phyloP scores from a whole-genome alignment of 1,284 basidiomycete genomes.

The Ganoderma meredithae region DNA sequence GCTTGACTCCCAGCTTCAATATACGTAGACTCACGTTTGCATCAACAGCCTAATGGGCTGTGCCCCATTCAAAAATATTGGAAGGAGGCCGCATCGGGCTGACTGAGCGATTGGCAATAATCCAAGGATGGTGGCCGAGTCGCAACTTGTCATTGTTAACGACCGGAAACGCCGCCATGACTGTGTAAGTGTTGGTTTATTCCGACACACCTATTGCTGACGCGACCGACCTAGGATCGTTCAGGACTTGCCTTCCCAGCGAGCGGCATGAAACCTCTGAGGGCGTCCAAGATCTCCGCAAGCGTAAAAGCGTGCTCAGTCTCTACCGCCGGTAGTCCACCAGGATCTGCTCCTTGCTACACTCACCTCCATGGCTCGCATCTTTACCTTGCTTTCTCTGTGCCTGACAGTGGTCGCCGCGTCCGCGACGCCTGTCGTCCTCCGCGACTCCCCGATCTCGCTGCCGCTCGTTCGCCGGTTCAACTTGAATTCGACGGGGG shows the following conservation, averaged over 20 bases:
- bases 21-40: not conserved
- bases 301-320: not conserved
- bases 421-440: not conserved
- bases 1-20: too few relatives aligned
- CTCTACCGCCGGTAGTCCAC: not conserved
- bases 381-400: not conserved
- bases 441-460: slow-evolving; percentile 19
- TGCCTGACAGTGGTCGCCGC: not conserved
- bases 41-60: not conserved
- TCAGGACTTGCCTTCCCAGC: not conserved
- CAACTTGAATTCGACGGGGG: slow-evolving; percentile 29
- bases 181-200: not conserved
- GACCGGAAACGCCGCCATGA: too few relatives aligned
- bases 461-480: slow-evolving; percentile 37
- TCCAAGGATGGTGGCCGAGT: not conserved
- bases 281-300: not conserved
- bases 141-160: too few relatives aligned
- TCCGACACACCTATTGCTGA: not conserved
- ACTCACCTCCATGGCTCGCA: not conserved
- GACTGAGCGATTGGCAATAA: not conserved
- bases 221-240: not conserved
- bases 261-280: too few relatives aligned
- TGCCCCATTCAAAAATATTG: too few relatives aligned
- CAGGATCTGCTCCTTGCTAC: not conserved
- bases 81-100: not conserved